Conservation (phyloP, 2,329 filamentous ascomycete genomes). For the Ophiocordyceps sinensis region DNA sequence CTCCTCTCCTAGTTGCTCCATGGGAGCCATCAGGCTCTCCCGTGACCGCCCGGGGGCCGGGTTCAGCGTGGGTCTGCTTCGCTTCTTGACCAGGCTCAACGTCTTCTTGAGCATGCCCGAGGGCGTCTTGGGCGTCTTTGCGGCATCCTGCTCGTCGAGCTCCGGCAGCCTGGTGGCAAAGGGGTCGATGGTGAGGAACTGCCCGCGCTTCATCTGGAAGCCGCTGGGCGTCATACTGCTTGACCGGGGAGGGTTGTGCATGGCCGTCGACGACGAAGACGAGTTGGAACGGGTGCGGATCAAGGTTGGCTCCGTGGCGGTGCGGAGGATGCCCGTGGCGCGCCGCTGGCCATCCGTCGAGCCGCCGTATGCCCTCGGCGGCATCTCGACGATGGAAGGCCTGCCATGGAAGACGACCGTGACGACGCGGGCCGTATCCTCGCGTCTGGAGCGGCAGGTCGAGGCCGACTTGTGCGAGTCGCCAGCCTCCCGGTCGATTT, state of each 20-base stretch:
- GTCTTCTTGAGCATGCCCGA: slow-evolving; percentile 37
- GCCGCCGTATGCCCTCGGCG: slow-evolving; percentile 26
- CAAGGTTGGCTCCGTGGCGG: slow-evolving; percentile 15
- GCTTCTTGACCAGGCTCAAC: slow-evolving; percentile 38
- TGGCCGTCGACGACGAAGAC: slow-evolving; percentile 16
- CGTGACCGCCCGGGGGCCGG: slow-evolving; percentile 18
- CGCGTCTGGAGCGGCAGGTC: slow-evolving; percentile 26
- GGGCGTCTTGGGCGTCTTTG: slow-evolving; percentile 27
- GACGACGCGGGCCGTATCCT: slow-evolving; percentile 43
- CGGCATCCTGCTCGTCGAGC: slow-evolving; percentile 13
- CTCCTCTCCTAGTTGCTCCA: slow-evolving; percentile 21
- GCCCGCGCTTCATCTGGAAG: slow-evolving; percentile 23
- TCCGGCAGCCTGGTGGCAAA: slow-evolving; percentile 25
- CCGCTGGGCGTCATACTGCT: slow-evolving; percentile 25
- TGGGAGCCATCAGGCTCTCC: slow-evolving; percentile 16
- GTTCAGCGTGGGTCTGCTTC: slow-evolving; percentile 35
- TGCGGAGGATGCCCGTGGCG: slow-evolving; percentile 13
- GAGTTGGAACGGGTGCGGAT: slow-evolving; percentile 17
- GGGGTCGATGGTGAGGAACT: slow-evolving; percentile 40
- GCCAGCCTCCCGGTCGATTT: slow-evolving; percentile 30
- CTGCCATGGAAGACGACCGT: slow-evolving; percentile 46
- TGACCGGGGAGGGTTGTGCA: slow-evolving; percentile 24
- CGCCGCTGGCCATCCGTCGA: slow-evolving; percentile 13
- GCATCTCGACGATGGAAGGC: slow-evolving; percentile 40
- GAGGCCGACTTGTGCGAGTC: slow-evolving; percentile 10